Evolutionary conservation across 73 alveolate species (phyloP).

Genomic region (Paramecium biaurelia): DNA sequence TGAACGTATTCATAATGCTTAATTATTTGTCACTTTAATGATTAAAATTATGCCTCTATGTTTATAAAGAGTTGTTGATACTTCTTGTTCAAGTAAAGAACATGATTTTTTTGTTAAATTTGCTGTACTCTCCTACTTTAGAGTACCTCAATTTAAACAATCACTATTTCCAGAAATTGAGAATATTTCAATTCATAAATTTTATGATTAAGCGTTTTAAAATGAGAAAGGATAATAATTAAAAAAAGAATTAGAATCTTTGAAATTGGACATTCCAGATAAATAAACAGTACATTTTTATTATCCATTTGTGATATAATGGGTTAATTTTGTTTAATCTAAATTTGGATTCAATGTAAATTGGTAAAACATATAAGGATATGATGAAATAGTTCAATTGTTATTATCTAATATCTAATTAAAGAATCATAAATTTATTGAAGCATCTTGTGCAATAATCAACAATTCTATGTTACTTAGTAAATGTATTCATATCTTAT

Average conservation of each 20-base stretch:
- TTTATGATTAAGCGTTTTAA: not conserved
- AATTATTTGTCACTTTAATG: not conserved
- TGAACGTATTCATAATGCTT: conserved; percentile 9
- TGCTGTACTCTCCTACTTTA: not conserved
- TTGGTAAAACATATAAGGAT: conserved; percentile 12
- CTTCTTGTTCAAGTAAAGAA: conserved; percentile 14
- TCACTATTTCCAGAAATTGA: not conserved
- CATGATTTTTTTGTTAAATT: conserved; percentile 34
- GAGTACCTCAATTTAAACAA: not conserved
- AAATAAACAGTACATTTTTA: not conserved
- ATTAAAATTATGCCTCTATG: conserved; percentile 12
- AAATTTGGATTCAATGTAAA: not conserved
- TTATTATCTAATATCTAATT: not conserved
- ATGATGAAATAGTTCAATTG: not conserved
- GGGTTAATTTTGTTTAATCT: not conserved
- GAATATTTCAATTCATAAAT: not conserved
- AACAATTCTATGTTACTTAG: conserved; percentile 17
- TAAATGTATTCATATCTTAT: not conserved
- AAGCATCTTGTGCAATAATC: not conserved
- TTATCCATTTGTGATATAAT: conserved; percentile 5
- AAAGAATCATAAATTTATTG: not conserved
- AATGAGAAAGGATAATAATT: conserved; percentile 24
- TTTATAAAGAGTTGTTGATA: not conserved
- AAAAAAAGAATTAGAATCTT: not conserved
- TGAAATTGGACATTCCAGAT: not conserved